Evolutionary conservation across 2,329 filamentous ascomycete genomes (phyloP).

Genomic region (Uncinocarpus reesii): DNA sequence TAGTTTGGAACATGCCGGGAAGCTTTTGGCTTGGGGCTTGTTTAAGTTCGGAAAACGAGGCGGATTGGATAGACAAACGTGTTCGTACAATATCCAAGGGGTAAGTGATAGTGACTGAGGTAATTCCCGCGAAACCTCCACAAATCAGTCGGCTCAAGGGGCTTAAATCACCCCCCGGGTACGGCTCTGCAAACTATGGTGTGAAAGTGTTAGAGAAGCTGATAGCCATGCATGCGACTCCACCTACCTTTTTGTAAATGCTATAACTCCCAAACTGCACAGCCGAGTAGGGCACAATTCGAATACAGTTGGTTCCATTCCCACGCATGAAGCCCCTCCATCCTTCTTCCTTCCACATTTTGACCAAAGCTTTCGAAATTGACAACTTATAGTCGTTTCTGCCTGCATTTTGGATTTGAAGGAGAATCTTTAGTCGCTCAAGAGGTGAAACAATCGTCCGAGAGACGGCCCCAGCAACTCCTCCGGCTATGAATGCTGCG

Average conservation of each 20-base stretch:
- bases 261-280: conserved; percentile 98
- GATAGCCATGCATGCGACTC: background rate
- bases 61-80: conserved; percentile 87
- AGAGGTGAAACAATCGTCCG: conserved; percentile 93
- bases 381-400: conserved; percentile 89
- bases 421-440: conserved; percentile 93
- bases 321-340: conserved; percentile 97
- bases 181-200: conserved; percentile 42
- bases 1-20: conserved; percentile 84
- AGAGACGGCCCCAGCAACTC: conserved; percentile 91
- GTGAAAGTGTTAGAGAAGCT: conserved; percentile 11
- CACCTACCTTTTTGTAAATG: conserved; percentile 79
- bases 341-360: conserved; percentile 96
- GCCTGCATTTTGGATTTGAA: conserved; percentile 85
- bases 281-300: conserved; percentile 94
- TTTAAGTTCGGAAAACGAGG: conserved; percentile 76
- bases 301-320: conserved; percentile 96
- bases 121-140: conserved; percentile 84
- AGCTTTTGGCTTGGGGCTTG: conserved; percentile 48
- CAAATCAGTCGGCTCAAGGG: conserved; percentile 72
- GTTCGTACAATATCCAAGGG: conserved; percentile 96
- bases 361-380: conserved; percentile 73
- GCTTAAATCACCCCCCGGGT: conserved; percentile 62
- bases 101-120: conserved; percentile 89
- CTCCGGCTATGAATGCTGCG: conserved; percentile 87